Percentiles rank a stretch among this genome's conserved stretches.
phyloP scores from a whole-genome alignment of 164 flowering plant species.

The Vitis rupestris region DNA sequence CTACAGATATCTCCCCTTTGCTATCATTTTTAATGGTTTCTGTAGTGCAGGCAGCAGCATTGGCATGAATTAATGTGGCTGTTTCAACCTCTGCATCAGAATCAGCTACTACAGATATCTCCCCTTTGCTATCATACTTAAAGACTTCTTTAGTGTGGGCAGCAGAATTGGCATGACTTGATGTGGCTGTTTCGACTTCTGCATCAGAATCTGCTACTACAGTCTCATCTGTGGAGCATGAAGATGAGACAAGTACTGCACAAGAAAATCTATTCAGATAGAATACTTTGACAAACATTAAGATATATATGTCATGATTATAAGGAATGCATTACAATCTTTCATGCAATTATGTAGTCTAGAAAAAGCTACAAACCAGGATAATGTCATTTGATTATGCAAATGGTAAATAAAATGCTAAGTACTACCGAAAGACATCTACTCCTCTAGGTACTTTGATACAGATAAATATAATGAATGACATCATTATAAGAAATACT shows the following conservation, averaged over 20 bases:
- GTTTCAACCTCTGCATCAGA: conserved; percentile 66
- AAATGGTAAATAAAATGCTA: no score
- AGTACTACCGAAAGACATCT: conserved; percentile 43
- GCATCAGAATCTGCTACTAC: conserved; percentile 90
- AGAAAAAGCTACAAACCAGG: no score
- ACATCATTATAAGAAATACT: no score
- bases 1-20: conserved; percentile 30
- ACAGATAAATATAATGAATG: background rate
- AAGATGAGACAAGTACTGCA: conserved; percentile 72
- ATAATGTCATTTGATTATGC: no score
- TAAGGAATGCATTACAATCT: no score
- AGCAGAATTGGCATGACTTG: conserved; percentile 20
- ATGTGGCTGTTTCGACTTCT: conserved; percentile 56
- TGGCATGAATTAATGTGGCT: conserved; percentile 31
- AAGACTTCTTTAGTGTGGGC: conserved; percentile 16
- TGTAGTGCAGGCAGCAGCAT: conserved; percentile 12
- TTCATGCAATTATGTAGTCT: no score
- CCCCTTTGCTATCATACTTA: conserved; percentile 15
- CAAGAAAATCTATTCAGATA: conserved; percentile 7
- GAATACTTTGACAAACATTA: background rate
- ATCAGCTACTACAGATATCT: conserved; percentile 48
- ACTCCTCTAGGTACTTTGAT: background rate
- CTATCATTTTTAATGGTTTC: conserved; percentile 18
- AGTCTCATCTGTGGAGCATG: conserved; percentile 93
- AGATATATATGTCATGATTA: no score